Percentiles rank a stretch among this genome's conserved stretches.
phyloP scores from a whole-genome alignment of 768 basidiomycete genomes.

The Termitomyces eurrhizus region DNA sequence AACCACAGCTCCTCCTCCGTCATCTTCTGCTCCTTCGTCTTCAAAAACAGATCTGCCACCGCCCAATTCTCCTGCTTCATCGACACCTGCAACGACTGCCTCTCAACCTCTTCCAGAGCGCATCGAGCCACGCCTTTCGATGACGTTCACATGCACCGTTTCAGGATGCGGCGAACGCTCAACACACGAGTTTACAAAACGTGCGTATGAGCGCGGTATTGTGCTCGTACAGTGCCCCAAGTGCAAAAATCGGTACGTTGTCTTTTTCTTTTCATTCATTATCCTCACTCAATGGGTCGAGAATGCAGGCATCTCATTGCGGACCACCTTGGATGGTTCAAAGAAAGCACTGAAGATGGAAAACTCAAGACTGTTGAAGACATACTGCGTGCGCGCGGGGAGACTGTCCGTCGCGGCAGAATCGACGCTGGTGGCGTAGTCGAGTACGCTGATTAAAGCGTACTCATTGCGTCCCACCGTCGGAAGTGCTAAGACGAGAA shows the following conservation, averaged over 20 bases:
- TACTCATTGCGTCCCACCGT: neutral
- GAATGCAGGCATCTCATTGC: constrained; percentile 77
- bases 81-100: constrained; percentile 10
- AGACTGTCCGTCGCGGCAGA: constrained; percentile 57
- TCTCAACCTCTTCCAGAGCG: constrained; percentile 33
- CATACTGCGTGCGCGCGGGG: constrained; percentile 72
- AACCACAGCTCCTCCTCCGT: neutral
- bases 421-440: constrained; percentile 48
- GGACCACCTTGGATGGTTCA: constrained; percentile 91
- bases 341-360: constrained; percentile 72
- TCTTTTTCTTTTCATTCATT: constrained; percentile 2
- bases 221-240: constrained; percentile 90
- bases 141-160: constrained; percentile 88
- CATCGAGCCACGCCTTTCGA: constrained; percentile 59
- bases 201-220: constrained; percentile 83
- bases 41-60: neutral
- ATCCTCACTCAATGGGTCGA: neutral
- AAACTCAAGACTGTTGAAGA: constrained; percentile 80
- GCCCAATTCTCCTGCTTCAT: neutral
- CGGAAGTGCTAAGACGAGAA: neutral
- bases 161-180: constrained; percentile 69
- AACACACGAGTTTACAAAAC: constrained; percentile 82
- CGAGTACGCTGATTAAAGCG: constrained; percentile 36
- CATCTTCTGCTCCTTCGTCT: neutral
- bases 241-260: constrained; percentile 78